Evolutionary conservation across 345 rosid genomes (phyloP).

Genomic region (Melaleuca alternifolia): DNA sequence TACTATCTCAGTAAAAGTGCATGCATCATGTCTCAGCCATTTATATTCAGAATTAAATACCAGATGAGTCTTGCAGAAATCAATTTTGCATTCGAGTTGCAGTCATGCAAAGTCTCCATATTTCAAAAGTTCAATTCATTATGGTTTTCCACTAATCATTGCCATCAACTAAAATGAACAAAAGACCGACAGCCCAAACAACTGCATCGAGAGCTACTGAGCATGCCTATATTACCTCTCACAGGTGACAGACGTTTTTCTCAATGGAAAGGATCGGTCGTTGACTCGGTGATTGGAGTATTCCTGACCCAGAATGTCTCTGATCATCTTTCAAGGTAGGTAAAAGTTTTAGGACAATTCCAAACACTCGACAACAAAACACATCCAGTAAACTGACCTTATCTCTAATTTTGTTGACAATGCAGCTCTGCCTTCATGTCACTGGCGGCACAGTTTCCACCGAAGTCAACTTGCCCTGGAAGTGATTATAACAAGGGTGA

Average conservation of each 20-base stretch:
- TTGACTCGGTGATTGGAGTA: constrained; percentile 94
- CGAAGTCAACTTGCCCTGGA: constrained; percentile 21
- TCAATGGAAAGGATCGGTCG: constrained; percentile 98
- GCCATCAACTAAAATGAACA: background rate
- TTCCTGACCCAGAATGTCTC: constrained; percentile 95
- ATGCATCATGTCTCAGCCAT: background rate
- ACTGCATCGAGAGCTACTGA: background rate
- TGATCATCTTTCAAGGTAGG: constrained; percentile 94
- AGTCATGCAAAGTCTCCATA: background rate
- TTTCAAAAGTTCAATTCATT: background rate
- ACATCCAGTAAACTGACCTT: background rate
- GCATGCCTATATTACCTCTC: constrained; percentile 1
- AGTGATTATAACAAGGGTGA: constrained; percentile 10
- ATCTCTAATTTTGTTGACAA: background rate
- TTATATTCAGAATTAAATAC: background rate
- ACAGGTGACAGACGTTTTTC: constrained; percentile 96
- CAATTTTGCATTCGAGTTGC: background rate
- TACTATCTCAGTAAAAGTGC: background rate
- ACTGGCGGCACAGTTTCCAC: constrained; percentile 69
- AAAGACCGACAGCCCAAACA: background rate
- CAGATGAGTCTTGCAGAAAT: background rate
- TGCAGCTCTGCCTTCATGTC: constrained; percentile 98
- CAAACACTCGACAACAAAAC: background rate
- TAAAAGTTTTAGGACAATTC: background rate
- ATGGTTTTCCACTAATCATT: background rate